Base-by-base conservation (phyloP, 2,329 filamentous ascomycete species). In the Periglandula ipomoeae region DNA sequence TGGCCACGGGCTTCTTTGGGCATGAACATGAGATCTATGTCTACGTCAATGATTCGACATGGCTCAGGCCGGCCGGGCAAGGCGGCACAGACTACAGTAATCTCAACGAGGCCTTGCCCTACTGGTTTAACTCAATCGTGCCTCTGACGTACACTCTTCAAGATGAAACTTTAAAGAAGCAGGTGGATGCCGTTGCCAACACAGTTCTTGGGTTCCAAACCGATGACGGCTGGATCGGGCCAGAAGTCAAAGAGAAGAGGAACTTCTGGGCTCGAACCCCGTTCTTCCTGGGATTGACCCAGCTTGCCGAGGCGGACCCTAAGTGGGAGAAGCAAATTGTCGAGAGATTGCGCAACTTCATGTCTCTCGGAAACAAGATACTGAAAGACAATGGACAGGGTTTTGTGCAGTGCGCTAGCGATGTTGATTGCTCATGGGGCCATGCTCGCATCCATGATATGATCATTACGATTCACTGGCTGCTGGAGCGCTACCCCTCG, bases 81-180 rank as follows among this genome's bases (percentile, higher is more conserved):
- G 75, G 75, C 1, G 71, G 73, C 3, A 56, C 64, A 17, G 76
- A 81, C 54, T 81, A 81, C 59, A 76, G 71, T 49, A 64, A 62
- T n/a, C 59, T 81, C 7, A 72, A 79, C 54, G 78, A 81, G 62
- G 75, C 69, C 0, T 66, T 75, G 19, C 75, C 78, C 0, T 82
- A 81, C 59, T 82, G 78, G 75, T 75, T 79, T 60, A 81, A 81
- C 55, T 73, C 72, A 2, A 62, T 81, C 1, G 76, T 81, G 0
- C 76, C 77, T 1, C 61, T 81, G 45, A 76, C 78, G 0, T 81
- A 74, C 54, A 60, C 62, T 0, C 59, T 76, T 2, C 64, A 74
- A 34, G 70, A 79, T 57, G 48, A 51, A 3, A 44, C 53, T 9
- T 54, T 63, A 35, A 75, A 76, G 56, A 56, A 52, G 0, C 75